Evolutionary conservation across 2,329 filamentous ascomycete genomes (phyloP), one percentile per base, ranked within the genome.

Genomic region (Botrytis medusae): DNA sequence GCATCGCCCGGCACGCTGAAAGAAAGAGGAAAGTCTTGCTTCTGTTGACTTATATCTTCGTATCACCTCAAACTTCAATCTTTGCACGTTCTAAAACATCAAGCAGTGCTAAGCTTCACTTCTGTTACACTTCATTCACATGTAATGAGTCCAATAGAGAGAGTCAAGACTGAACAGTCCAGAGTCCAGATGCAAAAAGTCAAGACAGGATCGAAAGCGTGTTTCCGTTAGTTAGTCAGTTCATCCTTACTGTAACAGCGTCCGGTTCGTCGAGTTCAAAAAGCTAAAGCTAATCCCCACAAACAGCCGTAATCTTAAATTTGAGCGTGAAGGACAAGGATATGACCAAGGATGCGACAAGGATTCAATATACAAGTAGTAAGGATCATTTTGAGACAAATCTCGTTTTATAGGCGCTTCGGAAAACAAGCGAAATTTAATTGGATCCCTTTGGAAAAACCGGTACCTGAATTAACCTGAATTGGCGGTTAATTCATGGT

Each of bases 281-380:
- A 32, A 51, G n/a, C 25, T 18, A 29, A 42, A 54, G 48, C 48
- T 54, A n/a, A 68, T 68, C 64, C 64, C 48, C 48, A 57, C 64
- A 68, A 68, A 57, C 64, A 68, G 42, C 64, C 48, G 48, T 25
- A 68, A 68, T 68, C 65, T 68, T 68, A 68, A 68, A 14, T 57
- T 68, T 54, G 32, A 68, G 40, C 46, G 64, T 54, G 46, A 68
- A 57, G 14, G 25, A 14, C 64, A 29, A 68, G 64, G 64, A 54
- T 68, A 3, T 8, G n/a, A 20, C 62, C 64, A 29, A 68, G 64
- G 64, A 54, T 68, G 3, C 14, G n/a, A 29, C 62, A n/a, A 65
- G 62, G 62, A 22, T 51, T 25, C 4, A 7, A 34, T 46, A 5
- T 3, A n/a, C 22, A 16, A 29, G 20, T 34, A 48, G 63, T 37